Evolutionary conservation across 164 flowering plant genomes (phyloP).

Genomic region (Chimonanthus salicifolius): DNA sequence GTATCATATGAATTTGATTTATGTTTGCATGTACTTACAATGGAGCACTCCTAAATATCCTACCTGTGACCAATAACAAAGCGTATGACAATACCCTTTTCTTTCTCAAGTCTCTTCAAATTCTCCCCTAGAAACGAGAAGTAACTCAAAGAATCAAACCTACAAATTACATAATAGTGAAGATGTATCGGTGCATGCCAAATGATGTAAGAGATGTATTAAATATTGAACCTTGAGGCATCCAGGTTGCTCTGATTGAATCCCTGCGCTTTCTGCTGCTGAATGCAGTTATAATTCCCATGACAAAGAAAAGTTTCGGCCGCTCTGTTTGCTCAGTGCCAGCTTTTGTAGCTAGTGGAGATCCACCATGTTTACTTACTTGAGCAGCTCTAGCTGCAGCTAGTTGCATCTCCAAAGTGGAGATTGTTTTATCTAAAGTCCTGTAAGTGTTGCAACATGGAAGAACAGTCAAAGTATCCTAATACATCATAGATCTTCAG

Average conservation of each 20-base stretch:
- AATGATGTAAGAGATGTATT: background rate
- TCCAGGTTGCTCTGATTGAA: slow-evolving; percentile 89
- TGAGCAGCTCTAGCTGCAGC: slow-evolving; percentile 74
- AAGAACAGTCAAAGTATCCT: background rate
- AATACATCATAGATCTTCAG: background rate
- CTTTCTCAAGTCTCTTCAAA: slow-evolving; percentile 59
- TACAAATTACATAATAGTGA: no score
- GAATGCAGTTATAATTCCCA: slow-evolving; percentile 96
- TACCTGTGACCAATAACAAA: slow-evolving; percentile 98
- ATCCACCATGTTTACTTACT: slow-evolving; percentile 34
- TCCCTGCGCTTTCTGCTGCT: slow-evolving; percentile 89
- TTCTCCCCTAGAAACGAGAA: slow-evolving; percentile 42
- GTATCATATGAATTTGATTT: background rate
- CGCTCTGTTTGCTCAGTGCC: slow-evolving; percentile 34
- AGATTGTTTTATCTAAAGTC: slow-evolving; percentile 80
- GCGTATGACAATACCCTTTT: slow-evolving; percentile 78
- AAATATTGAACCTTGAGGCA: slow-evolving; percentile 68
- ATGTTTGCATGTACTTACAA: background rate
- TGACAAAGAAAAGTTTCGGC: slow-evolving; percentile 69
- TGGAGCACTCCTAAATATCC: background rate
- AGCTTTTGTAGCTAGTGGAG: slow-evolving; percentile 30
- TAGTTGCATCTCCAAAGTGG: slow-evolving; percentile 76
- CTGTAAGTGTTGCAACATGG: slow-evolving; percentile 35
- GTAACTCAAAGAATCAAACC: background rate
- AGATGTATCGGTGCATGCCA: background rate